Percentiles rank a stretch among this genome's conserved stretches.
phyloP scores from a whole-genome alignment of 257 asterid genomes.

The Fraxinus americana region DNA sequence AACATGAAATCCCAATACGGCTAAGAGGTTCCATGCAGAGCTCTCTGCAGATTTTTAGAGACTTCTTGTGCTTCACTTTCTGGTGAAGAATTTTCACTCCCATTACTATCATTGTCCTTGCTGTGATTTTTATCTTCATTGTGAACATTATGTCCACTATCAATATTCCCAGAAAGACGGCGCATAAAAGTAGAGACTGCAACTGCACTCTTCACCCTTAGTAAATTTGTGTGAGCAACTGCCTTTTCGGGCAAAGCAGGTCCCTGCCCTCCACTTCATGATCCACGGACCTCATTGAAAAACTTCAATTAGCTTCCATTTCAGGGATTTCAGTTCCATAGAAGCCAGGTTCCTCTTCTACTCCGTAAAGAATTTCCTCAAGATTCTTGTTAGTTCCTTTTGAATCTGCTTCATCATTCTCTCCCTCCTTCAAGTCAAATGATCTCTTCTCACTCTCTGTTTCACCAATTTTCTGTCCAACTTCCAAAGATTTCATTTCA shows the following conservation, averaged over 20 bases:
- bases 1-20: constrained; percentile 55
- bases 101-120: constrained; percentile 23
- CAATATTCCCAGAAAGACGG: constrained; percentile 70
- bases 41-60: constrained; percentile 42
- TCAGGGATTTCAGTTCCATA: constrained; percentile 71
- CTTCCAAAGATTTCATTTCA: constrained; percentile 25
- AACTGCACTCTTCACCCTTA: constrained; percentile 68
- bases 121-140: constrained; percentile 36
- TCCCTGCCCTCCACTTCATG: constrained; percentile 48
- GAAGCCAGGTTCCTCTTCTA: constrained; percentile 64
- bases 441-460: constrained; percentile 25
- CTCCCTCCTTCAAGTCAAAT: constrained; percentile 19
- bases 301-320: constrained; percentile 45
- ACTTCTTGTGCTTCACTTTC: constrained; percentile 39
- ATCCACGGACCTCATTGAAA: constrained; percentile 33
- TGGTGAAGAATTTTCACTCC: constrained; percentile 28
- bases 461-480: constrained; percentile 32
- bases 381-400: constrained; percentile 28
- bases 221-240: constrained; percentile 60
- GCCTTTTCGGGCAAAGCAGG: constrained; percentile 86
- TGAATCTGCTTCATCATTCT: constrained; percentile 17
- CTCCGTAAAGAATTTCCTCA: constrained; percentile 43
- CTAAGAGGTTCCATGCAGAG: constrained; percentile 66
- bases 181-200: constrained; percentile 72
- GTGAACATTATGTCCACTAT: constrained; percentile 47